Evolutionary conservation across 139 green algal species (phyloP).

Genomic region (Ulvella scutata): DNA sequence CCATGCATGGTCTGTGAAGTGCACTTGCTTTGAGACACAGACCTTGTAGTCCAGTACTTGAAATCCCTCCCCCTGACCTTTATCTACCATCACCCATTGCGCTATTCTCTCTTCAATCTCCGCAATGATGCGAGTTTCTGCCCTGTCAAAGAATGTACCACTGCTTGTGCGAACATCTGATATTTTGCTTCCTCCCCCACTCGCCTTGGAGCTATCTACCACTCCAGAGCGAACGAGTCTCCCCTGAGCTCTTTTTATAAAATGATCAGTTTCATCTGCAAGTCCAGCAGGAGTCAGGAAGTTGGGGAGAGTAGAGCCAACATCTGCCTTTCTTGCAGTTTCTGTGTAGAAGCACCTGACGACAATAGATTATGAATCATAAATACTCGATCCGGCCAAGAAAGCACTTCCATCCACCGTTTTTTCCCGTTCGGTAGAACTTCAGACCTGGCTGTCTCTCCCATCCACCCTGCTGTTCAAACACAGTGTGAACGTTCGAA

Average conservation of each 20-base stretch:
- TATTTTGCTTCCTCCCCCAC: slow-evolving; percentile 11
- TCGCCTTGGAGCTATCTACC: slow-evolving; percentile 15
- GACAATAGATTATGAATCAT: background rate
- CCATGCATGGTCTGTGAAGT: too few relatives aligned
- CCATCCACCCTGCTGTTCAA: background rate
- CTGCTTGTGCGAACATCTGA: slow-evolving; percentile 18
- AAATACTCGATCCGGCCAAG: background rate
- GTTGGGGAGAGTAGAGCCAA: background rate
- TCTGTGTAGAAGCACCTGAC: background rate
- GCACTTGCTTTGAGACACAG: too few relatives aligned
- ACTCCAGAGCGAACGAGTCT: slow-evolving; percentile 6
- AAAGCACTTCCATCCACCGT: background rate
- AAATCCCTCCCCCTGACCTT: slow-evolving; percentile 26
- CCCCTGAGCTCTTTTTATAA: background rate
- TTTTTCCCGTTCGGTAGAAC: background rate
- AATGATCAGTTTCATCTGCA: background rate
- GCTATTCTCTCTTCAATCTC: slow-evolving; percentile 28
- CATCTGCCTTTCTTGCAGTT: background rate
- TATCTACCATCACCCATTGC: slow-evolving; percentile 23
- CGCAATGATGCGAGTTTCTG: slow-evolving; percentile 3
- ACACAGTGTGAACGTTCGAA: too few relatives aligned
- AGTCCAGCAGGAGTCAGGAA: background rate
- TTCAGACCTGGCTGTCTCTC: background rate
- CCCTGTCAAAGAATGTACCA: slow-evolving; percentile 5
- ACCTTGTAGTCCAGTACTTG: slow-evolving; percentile 15